Percentiles rank a stretch among this genome's conserved stretches.
These are phyloP conservation scores for Pythium utonaiense DNA, from an alignment of 352 stramenopile species.

Conservation along the genomic window DNA sequence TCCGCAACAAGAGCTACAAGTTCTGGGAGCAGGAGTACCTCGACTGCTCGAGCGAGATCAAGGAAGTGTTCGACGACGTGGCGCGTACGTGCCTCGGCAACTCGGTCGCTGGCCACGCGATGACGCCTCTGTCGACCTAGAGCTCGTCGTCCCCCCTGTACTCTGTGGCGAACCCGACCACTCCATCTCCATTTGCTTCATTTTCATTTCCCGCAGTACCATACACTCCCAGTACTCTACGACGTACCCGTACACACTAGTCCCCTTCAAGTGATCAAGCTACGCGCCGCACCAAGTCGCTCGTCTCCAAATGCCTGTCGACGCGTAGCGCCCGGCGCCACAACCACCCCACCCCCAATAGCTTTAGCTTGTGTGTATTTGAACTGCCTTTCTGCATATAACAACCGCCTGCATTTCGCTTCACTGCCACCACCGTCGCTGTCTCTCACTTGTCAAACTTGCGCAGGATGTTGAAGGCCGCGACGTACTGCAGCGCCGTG, in stretches of 20 bases:
- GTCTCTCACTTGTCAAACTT: conserved; percentile 71
- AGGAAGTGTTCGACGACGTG: conserved; percentile 98
- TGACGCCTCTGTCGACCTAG: conserved; percentile 24
- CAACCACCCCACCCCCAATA: neutral
- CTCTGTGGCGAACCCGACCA: neutral
- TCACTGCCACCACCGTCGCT: too few species aligned
- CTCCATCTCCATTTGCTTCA: neutral
- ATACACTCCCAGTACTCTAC: conserved; percentile 7
- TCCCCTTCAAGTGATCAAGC: conserved; percentile 4
- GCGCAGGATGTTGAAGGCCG: conserved; percentile 82
- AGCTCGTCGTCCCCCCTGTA: too few species aligned
- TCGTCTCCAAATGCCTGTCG: conserved; percentile 6
- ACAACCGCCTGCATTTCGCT: neutral
- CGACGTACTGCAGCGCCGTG: conserved; percentile 85
- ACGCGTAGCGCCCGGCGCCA: conserved; percentile 1
- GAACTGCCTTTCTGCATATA: conserved; percentile 4
- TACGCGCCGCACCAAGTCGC: conserved; percentile 7
- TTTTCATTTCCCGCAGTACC: conserved; percentile 2
- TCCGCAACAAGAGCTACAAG: conserved; percentile 99
- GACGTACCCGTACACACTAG: conserved; percentile 5
- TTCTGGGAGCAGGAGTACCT: conserved; percentile 99
- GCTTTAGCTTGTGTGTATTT: conserved; percentile 5
- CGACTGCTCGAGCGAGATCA: conserved; percentile 98
- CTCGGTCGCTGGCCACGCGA: conserved; percentile 18
- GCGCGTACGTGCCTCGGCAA: conserved; percentile 91